Evolutionary conservation across 2,329 filamentous ascomycete species (phyloP), one percentile per base, ranked within the genome.

Genomic region (Fusarium sp.): DNA sequence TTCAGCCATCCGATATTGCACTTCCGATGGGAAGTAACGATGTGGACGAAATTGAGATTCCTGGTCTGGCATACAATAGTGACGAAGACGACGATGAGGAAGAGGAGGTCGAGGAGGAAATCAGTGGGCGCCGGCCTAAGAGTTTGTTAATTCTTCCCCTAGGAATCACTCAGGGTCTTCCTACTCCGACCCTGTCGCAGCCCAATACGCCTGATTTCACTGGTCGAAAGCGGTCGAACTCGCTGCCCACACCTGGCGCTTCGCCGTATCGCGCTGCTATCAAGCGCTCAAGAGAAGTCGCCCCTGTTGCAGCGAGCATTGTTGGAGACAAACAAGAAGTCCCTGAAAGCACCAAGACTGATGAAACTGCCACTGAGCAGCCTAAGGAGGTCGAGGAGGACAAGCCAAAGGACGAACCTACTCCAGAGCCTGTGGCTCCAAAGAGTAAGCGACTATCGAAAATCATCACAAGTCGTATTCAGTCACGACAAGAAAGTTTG

Each of bases 1-100:
- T 74, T 17, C 75, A 80, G 31, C 80, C 82, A 2, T 71, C 72
- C 21, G 72, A 78, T 40, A 86, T 94, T 65, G 89, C 92, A n/a
- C 81, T 96, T 11, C 92, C 92, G 0, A 82, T 90, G 40, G 84
- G 84, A 24, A 84, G 88, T 36, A 85, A 89, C 47, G 93, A 97
- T 75, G 81, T 95, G 9, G 86, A 91, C 45, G 93, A 97, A 76
- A 96, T 97, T 42, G 92, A 96, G 74, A 87, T 94, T 44, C 92
- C 92, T 5, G 92, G 91, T 0, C 83, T 94, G 7, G 88, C 86
- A 1, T 78, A 78, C 14, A 85, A 89, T 68, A 88, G 84, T 58
- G 89, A 93, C 57, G 89, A 91, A 15, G 91, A 91, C 52, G 83
- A 83, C 7, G 81, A 82, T 14, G 82, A 82, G 10, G 78, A 82